Evolutionary conservation across 768 basidiomycete species (phyloP), one percentile per base, ranked within the genome.

Genomic region (Cantharellus anzutake): DNA sequence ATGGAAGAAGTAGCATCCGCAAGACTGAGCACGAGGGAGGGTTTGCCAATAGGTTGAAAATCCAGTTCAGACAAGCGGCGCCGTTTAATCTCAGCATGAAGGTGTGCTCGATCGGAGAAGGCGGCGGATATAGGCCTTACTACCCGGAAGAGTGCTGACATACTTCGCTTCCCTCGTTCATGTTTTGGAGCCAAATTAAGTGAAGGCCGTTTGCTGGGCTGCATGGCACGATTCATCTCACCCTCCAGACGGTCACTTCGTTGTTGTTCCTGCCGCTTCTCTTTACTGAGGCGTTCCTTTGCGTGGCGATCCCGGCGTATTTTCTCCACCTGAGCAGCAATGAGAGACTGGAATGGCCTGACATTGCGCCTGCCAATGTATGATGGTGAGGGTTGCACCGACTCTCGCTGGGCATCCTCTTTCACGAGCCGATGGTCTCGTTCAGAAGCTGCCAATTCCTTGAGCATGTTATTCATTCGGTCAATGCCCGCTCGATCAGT

Each of bases 81-180:
- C 38, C 56, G 64, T 14, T 40, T 61, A 2, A 42, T 57, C 16
- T 60, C 63, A 34, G 38, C 4, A 44, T 41, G 35, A 42, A 48
- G 42, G 16, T 50, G 42, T 3, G 14, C 40, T 73, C 56, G 84
- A 82, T 51, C 40, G 20, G 80, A 80, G 66, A 90, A 90, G 2
- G 88, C 88, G 62, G 80, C 88, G 14, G 88, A 91, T 57, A 89
- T 81, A 2, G 87, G 88, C n/a, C 87, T 78, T 82, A 89, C 62
- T 3, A 63, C 62, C 2, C 62, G 83, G 71, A 89, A 77, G 69
- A 90, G 84, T 3, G 84, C 83, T 20, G 78, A 88, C 75, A 88
- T 84, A 73, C 85, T 88, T 71, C 87, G 86, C 77, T 89, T 89
- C 70, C 83, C 80, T n/a, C 85, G 77, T 62, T 86, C 84, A 60